Conservation (phyloP, 805 yeast genomes). For the Starmerella vaccinii region DNA sequence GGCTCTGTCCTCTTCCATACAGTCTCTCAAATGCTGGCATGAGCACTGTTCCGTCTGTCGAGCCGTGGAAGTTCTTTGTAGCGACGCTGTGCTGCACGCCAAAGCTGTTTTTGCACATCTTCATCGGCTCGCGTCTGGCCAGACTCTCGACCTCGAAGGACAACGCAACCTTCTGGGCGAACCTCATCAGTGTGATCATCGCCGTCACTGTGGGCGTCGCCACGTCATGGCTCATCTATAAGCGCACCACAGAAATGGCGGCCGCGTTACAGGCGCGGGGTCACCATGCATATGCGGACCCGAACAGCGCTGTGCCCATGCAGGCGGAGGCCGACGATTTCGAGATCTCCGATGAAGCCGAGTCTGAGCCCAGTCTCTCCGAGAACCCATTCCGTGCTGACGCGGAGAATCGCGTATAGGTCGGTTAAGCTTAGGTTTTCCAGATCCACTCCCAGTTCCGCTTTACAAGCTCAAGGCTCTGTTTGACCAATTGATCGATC, state of each 20-base stretch:
- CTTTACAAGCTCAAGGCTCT: too few species aligned
- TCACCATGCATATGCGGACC: slow-evolving; percentile 10
- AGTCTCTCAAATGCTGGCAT: slow-evolving; percentile 87
- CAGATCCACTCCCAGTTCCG: not conserved
- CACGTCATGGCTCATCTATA: slow-evolving; percentile 61
- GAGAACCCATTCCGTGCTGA: slow-evolving; percentile 9
- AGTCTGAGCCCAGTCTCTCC: not conserved
- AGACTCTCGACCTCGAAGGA: slow-evolving; percentile 50
- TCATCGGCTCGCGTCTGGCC: slow-evolving; percentile 66
- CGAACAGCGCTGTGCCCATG: slow-evolving; percentile 10
- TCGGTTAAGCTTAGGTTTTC: too few species aligned
- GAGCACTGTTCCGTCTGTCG: slow-evolving; percentile 73
- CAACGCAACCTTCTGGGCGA: slow-evolving; percentile 44
- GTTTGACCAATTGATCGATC: too few species aligned
- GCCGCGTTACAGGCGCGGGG: slow-evolving; percentile 26
- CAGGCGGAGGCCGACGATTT: slow-evolving; percentile 27
- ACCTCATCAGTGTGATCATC: slow-evolving; percentile 48
- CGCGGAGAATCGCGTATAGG: not conserved
- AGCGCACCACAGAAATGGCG: slow-evolving; percentile 34
- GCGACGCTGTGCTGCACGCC: slow-evolving; percentile 77
- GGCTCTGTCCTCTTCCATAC: slow-evolving; percentile 88
- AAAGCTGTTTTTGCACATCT: slow-evolving; percentile 62
- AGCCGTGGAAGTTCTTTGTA: slow-evolving; percentile 48
- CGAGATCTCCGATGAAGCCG: slow-evolving; percentile 25
- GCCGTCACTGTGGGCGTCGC: slow-evolving; percentile 45